Percentiles rank a stretch among this genome's conserved stretches.
Conservation (phyloP, 2,329 filamentous ascomycete species). For the Coniella vitis region DNA sequence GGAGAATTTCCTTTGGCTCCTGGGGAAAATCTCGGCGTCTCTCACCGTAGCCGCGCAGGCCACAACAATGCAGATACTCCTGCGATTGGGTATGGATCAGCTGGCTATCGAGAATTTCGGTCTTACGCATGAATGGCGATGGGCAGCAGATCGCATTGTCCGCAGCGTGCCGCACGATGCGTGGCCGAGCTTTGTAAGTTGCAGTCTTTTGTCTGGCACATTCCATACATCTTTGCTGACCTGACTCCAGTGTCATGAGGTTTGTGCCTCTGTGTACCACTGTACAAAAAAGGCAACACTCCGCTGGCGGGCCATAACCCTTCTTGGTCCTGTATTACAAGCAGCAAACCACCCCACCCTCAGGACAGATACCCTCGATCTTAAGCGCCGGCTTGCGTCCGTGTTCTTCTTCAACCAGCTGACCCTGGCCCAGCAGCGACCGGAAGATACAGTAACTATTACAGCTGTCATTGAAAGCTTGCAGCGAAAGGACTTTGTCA, state of each 20-base stretch:
- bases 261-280: conserved; percentile 39
- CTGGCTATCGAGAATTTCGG: conserved; percentile 38
- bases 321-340: conserved; percentile 47
- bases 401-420: conserved; percentile 53
- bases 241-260: conserved; percentile 38
- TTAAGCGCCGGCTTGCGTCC: conserved; percentile 61
- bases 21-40: conserved; percentile 30
- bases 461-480: conserved; percentile 41
- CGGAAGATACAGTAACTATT: conserved; percentile 36
- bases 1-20: conserved; percentile 35
- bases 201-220: conserved; percentile 26
- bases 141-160: conserved; percentile 37
- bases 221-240: neutral
- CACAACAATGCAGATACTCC: conserved; percentile 38
- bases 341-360: neutral
- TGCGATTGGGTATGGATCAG: conserved; percentile 50
- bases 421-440: conserved; percentile 31
- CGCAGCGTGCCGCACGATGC: conserved; percentile 30
- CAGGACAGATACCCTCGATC: conserved; percentile 40
- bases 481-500: conserved; percentile 40
- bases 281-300: conserved; percentile 43
- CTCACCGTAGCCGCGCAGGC: conserved; percentile 29
- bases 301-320: conserved; percentile 50
- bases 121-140: conserved; percentile 33
- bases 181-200: conserved; percentile 32